These are phyloP conservation scores for Nakazawaea ambrosiae DNA, from an alignment of 805 yeast genomes.

Conservation along the genomic window DNA sequence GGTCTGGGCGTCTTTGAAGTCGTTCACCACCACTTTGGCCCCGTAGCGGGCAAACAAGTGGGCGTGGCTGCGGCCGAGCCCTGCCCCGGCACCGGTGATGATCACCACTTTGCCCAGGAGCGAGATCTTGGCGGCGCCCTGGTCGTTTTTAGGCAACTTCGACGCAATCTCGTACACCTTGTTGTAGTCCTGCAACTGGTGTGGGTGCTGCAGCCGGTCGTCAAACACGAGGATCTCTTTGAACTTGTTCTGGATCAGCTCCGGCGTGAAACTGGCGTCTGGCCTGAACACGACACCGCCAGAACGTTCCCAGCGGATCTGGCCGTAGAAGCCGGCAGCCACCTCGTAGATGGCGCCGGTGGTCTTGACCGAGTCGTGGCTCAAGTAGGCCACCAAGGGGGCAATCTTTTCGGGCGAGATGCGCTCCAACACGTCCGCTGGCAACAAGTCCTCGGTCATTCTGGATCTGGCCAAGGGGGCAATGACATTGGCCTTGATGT, in stretches of 20 bases:
- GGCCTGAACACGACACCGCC: constrained; percentile 82
- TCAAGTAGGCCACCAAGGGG: constrained; percentile 79
- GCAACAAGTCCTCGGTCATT: constrained; percentile 89
- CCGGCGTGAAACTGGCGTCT: constrained; percentile 73
- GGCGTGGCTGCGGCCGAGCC: constrained; percentile 90
- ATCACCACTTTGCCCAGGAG: constrained; percentile 81
- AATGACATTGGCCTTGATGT: constrained; percentile 78
- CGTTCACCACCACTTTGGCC: constrained; percentile 92
- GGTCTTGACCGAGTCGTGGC: constrained; percentile 57
- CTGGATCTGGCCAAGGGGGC: constrained; percentile 95
- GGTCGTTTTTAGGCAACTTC: constrained; percentile 43
- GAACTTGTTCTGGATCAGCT: constrained; percentile 66
- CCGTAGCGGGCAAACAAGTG: constrained; percentile 81
- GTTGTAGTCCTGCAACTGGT: constrained; percentile 63
- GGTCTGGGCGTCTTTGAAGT: constrained; percentile 64
- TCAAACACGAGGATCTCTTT: constrained; percentile 57
- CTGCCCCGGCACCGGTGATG: constrained; percentile 93
- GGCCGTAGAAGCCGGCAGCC: constrained; percentile 91
- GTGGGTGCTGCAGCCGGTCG: constrained; percentile 60
- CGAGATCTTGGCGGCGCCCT: constrained; percentile 44
- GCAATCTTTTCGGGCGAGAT: constrained; percentile 84
- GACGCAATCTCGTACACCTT: constrained; percentile 46
- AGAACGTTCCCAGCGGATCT: constrained; percentile 92
- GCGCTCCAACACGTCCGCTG: constrained; percentile 74
- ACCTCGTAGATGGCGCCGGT: constrained; percentile 81